Evolutionary conservation across 768 basidiomycete species (phyloP).

Genomic region (Botryobasidium botryosum): DNA sequence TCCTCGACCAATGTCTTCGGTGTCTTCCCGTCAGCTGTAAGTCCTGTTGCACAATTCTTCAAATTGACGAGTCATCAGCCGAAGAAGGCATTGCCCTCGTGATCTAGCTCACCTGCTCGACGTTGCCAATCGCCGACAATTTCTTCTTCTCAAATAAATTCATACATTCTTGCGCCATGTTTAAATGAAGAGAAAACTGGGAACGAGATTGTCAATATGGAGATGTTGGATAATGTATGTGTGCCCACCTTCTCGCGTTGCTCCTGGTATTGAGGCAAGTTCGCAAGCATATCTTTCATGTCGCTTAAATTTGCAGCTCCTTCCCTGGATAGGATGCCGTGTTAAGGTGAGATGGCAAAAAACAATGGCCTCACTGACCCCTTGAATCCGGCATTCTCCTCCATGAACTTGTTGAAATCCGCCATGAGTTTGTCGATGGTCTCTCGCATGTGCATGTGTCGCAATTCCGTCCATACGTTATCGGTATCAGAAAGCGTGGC

Average conservation of each 20-base stretch:
- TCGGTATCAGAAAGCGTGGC: constrained; percentile 78
- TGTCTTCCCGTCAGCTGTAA: constrained; percentile 82
- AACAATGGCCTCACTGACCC: constrained; percentile 33
- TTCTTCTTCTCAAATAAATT: constrained; percentile 77
- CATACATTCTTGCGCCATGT: constrained; percentile 98
- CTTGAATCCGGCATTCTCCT: constrained; percentile 88
- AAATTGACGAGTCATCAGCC: background rate
- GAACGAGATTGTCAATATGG: background rate
- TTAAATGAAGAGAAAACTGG: constrained; percentile 90
- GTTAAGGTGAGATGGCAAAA: constrained; percentile 3
- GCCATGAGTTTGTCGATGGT: constrained; percentile 93
- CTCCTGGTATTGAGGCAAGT: constrained; percentile 84
- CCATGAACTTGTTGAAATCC: constrained; percentile 87
- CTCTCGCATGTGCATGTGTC: constrained; percentile 98
- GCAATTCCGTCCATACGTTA: constrained; percentile 77
- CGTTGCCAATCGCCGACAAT: constrained; percentile 61
- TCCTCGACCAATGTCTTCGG: constrained; percentile 93
- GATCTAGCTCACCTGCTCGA: constrained; percentile 98
- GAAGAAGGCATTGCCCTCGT: constrained; percentile 1
- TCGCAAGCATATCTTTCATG: constrained; percentile 99
- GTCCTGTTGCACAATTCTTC: constrained; percentile 85
- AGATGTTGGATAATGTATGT: background rate
- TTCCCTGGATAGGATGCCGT: constrained; percentile 29
- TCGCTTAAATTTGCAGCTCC: constrained; percentile 82
- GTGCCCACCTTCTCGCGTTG: constrained; percentile 70